A percentile compares a stretch with the other conserved stretches of the same genome.
Conservation (phyloP, 306 rosid genomes). For the Lathyrus tuberosus region DNA sequence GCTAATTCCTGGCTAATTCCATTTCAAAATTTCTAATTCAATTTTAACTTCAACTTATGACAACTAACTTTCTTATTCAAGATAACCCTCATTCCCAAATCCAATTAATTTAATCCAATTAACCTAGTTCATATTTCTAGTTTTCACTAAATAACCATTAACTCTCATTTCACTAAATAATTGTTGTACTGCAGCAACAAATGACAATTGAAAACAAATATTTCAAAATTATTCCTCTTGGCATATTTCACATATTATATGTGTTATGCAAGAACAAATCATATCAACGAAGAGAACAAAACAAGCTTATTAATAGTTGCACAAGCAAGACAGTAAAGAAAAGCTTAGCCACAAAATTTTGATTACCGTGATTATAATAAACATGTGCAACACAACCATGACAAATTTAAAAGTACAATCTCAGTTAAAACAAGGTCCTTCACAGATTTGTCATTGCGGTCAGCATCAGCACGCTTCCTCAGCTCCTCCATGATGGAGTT, state of each 20-base stretch:
- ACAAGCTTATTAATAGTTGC: slow-evolving; percentile 1
- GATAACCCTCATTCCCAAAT: too few relatives aligned
- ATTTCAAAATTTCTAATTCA: too few relatives aligned
- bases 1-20: too few relatives aligned
- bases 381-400: not conserved
- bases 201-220: slow-evolving; percentile 33
- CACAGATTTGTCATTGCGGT: too few relatives aligned
- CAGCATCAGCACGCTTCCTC: too few relatives aligned
- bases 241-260: slow-evolving; percentile 24
- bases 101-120: too few relatives aligned
- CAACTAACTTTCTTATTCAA: too few relatives aligned
- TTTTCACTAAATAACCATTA: too few relatives aligned
- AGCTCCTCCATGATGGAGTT: too few relatives aligned
- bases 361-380: not conserved
- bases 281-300: slow-evolving; percentile 18
- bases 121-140: too few relatives aligned
- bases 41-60: too few relatives aligned
- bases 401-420: not conserved
- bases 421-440: slow-evolving; percentile 17
- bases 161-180: too few relatives aligned
- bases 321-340: not conserved
- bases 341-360: not conserved
- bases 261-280: slow-evolving; percentile 1
- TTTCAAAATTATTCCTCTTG: slow-evolving; percentile 24
- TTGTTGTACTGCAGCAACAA: slow-evolving; percentile 64